Evolutionary conservation across 106 monocot species (phyloP).

Genomic region (Apostasia ramifera): DNA sequence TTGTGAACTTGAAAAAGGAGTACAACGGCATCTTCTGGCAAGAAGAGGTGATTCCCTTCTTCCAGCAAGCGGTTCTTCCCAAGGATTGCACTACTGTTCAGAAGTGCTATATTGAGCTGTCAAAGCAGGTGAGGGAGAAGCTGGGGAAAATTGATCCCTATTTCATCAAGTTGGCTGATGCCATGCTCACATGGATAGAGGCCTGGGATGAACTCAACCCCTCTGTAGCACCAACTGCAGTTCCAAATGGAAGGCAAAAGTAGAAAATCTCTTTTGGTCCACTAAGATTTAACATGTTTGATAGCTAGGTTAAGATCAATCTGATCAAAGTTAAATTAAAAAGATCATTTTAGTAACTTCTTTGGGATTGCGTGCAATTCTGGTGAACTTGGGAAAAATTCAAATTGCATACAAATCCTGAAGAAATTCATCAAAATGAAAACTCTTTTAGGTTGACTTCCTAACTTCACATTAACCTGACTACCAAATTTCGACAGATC

Average conservation of each 20-base stretch:
- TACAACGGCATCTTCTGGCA: constrained; percentile 47
- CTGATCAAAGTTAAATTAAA: too few species aligned
- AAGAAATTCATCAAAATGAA: too few species aligned
- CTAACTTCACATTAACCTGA: too few species aligned
- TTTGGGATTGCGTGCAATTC: too few species aligned
- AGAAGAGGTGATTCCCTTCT: constrained; percentile 48
- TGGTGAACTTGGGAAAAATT: too few species aligned
- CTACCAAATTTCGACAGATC: too few species aligned
- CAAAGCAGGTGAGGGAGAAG: constrained; percentile 33
- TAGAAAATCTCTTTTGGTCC: too few species aligned
- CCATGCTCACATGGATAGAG: constrained; percentile 45
- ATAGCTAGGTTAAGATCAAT: too few species aligned
- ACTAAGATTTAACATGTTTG: too few species aligned
- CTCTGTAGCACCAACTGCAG: not conserved
- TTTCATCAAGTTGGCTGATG: constrained; percentile 38
- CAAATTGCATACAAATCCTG: too few species aligned
- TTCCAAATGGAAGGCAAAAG: constrained; percentile 2
- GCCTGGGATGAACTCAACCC: constrained; percentile 48
- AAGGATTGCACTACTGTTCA: constrained; percentile 38
- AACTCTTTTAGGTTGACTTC: too few species aligned
- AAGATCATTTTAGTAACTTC: too few species aligned
- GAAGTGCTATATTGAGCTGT: constrained; percentile 35
- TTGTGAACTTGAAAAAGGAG: constrained; percentile 41
- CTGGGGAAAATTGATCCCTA: constrained; percentile 32
- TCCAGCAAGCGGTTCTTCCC: constrained; percentile 21